Percentiles rank a stretch among this genome's conserved stretches.
phyloP scores from a whole-genome alignment of 139 green algal genomes.

The Raphidocelis subcapitata region DNA sequence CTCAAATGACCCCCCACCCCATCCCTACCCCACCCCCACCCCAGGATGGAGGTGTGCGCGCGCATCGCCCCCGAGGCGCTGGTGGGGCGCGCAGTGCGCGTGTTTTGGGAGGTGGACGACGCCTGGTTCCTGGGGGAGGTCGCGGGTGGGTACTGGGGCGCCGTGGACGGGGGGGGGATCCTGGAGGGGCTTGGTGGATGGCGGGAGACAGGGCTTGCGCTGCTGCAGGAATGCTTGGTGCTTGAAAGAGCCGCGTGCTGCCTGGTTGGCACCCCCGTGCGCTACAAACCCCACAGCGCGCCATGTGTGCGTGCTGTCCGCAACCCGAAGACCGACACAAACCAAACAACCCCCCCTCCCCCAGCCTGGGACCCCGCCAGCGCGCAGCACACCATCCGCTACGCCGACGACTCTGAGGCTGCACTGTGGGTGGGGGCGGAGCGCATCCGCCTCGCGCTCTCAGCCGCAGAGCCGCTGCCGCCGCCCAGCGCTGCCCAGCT shows the following conservation, averaged over 20 bases:
- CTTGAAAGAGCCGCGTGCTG: no score
- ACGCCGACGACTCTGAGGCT: slow-evolving; percentile 10
- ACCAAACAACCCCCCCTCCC: no score
- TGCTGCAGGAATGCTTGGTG: no score
- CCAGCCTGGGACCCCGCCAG: slow-evolving; percentile 24
- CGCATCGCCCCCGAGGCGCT: slow-evolving; percentile 36
- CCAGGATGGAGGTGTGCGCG: slow-evolving; percentile 38
- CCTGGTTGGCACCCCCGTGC: no score
- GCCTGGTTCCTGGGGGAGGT: slow-evolving; percentile 63
- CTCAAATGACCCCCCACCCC: not conserved
- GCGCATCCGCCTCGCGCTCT: slow-evolving; percentile 50
- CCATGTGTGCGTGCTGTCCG: no score
- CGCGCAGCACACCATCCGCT: slow-evolving; percentile 47
- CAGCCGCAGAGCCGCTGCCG: slow-evolving; percentile 39
- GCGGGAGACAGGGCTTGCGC: no score
- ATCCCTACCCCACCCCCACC: no score
- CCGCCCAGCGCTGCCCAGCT: slow-evolving; percentile 10
- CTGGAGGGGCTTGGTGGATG: no score
- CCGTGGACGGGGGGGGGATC: no score
- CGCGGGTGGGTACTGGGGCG: no score
- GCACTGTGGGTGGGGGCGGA: slow-evolving; percentile 47
- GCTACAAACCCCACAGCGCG: no score
- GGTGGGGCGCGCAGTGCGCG: slow-evolving; percentile 48
- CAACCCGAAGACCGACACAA: no score
- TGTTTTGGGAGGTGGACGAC: slow-evolving; percentile 64